Conservation (phyloP, 495 filamentous ascomycete species). For the Lasiosphaeriaceae sp. region DNA sequence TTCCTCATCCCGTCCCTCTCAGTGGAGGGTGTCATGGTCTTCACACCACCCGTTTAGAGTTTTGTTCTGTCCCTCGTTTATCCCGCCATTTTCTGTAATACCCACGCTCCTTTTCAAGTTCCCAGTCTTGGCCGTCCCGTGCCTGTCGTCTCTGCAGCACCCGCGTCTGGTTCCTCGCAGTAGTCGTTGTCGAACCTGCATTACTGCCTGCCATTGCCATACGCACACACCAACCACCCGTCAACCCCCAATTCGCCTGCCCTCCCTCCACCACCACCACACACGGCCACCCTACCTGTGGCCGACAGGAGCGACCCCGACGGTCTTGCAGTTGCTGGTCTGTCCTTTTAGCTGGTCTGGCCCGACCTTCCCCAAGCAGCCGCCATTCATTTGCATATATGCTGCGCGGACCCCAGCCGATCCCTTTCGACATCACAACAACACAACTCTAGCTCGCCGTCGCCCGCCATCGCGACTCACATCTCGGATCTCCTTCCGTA, state of each 20-base stretch:
- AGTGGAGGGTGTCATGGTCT: conserved; percentile 12
- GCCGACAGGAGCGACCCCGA: conserved; percentile 19
- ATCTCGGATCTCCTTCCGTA: conserved; percentile 3
- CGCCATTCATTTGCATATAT: conserved; percentile 20
- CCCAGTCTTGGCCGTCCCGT: background rate
- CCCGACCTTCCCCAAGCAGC: conserved; percentile 2
- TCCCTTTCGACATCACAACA: conserved; percentile 7
- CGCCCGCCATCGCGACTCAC: conserved; percentile 5
- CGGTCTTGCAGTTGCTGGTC: too few relatives aligned
- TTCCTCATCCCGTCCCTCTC: conserved; percentile 17
- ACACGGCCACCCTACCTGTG: background rate
- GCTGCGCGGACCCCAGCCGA: conserved; percentile 14
- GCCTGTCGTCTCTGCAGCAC: background rate
- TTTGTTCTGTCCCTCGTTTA: conserved; percentile 15
- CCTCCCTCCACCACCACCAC: conserved; percentile 6
- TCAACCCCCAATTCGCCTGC: background rate
- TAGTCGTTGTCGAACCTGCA: conserved; percentile 4
- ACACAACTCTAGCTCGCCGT: conserved; percentile 8
- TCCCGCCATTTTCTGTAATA: conserved; percentile 8
- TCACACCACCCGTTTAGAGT: conserved; percentile 12
- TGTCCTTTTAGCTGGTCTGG: too few relatives aligned
- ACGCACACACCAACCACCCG: conserved; percentile 3
- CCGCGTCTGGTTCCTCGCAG: conserved; percentile 5
- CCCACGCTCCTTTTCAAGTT: background rate
- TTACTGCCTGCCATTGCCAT: background rate